A percentile compares a stretch with the other conserved stretches of the same genome.
phyloP scores from a whole-genome alignment of 2,329 filamentous ascomycete genomes.

The Colletotrichum camelliae region DNA sequence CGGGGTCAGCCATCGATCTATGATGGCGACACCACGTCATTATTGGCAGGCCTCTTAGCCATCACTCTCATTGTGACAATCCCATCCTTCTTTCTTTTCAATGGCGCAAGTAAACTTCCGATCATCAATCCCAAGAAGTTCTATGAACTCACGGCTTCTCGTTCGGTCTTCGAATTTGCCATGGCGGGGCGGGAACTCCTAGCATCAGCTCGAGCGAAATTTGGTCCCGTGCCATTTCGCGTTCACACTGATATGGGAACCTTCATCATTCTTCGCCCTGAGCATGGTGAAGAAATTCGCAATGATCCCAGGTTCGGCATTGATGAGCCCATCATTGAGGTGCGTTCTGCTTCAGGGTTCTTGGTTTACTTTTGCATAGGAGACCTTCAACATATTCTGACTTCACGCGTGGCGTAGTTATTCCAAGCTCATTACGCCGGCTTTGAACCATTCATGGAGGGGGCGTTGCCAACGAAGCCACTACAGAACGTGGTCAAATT shows the following conservation, averaged over 20 bases:
- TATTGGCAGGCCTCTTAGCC: not conserved
- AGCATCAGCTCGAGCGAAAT: not conserved
- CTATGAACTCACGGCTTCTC: not conserved
- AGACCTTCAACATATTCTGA: not conserved
- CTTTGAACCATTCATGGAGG: not conserved
- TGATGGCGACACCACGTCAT: not conserved
- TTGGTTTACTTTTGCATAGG: not conserved
- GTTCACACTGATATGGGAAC: not conserved
- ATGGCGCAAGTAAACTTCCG: not conserved
- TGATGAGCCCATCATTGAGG: not conserved
- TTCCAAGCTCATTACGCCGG: not conserved
- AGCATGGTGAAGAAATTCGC: not conserved
- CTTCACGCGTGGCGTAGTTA: not conserved
- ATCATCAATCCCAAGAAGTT: not conserved
- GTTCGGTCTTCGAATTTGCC: not conserved
- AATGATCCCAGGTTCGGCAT: not conserved
- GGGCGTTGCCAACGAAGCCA: not conserved
- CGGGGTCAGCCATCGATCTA: not conserved
- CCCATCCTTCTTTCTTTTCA: not conserved
- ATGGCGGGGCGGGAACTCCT: not conserved
- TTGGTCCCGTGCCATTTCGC: not conserved
- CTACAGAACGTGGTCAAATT: not conserved
- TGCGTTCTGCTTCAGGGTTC: not conserved
- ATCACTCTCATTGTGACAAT: not conserved
- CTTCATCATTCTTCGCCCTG: not conserved